These are phyloP conservation scores for Stemphylium beticola DNA, from an alignment of 2,329 filamentous ascomycete genomes.

Conservation along the genomic window DNA sequence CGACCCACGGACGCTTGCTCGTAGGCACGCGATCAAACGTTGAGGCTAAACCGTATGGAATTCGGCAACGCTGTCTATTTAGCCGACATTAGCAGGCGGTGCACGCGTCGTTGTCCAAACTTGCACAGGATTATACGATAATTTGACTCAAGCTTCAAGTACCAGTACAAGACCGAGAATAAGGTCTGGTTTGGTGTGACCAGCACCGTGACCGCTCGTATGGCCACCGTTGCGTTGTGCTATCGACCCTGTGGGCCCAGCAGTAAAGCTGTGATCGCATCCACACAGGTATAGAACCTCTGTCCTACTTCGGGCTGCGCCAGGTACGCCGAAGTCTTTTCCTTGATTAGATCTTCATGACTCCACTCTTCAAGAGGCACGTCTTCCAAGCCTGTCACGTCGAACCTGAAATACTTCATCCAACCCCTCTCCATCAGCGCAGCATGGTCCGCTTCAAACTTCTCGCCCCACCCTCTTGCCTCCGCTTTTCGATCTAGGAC, in stretches of 20 bases:
- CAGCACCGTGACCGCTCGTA: neutral
- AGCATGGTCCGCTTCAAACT: constrained; percentile 34
- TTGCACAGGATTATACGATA: neutral
- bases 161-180: neutral
- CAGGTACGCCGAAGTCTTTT: constrained; percentile 38
- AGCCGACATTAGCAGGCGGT: neutral
- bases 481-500: constrained; percentile 30
- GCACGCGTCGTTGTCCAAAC: neutral
- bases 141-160: neutral
- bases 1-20: neutral
- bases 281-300: constrained; percentile 39
- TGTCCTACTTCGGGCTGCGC: constrained; percentile 28
- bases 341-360: constrained; percentile 33
- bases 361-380: constrained; percentile 40
- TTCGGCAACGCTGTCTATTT: no score
- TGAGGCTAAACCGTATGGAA: neutral
- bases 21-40: neutral
- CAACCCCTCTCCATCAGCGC: constrained; percentile 34
- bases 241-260: constrained; percentile 14
- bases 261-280: constrained; percentile 35
- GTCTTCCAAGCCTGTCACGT: constrained; percentile 35
- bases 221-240: neutral
- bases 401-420: constrained; percentile 45
- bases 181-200: neutral
- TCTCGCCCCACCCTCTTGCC: constrained; percentile 23